Percentiles rank a stretch among this genome's conserved stretches.
Evolutionary conservation across 331 rosid species (phyloP).

Genomic region (Spiraea crenata): DNA sequence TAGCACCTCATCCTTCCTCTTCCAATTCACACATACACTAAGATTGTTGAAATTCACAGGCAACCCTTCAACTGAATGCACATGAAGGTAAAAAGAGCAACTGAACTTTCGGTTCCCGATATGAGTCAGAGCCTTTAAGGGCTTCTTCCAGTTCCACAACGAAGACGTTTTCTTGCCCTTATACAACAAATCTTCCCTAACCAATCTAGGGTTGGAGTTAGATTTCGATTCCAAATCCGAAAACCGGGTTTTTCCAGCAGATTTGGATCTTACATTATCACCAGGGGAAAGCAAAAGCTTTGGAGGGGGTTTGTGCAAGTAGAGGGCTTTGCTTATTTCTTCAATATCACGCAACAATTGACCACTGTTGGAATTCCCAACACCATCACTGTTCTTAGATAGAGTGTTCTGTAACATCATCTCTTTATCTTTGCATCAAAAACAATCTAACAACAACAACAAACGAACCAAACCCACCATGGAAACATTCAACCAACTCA

Average conservation of each 20-base stretch:
- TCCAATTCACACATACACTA: conserved; percentile 55
- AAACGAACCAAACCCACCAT: conserved; percentile 18
- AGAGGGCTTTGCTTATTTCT: conserved; percentile 78
- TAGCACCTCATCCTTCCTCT: conserved; percentile 53
- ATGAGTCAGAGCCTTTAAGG: conserved; percentile 64
- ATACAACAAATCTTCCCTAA: conserved; percentile 35
- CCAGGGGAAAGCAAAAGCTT: conserved; percentile 29
- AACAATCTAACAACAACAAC: conserved; percentile 24
- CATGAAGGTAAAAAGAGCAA: conserved; percentile 61
- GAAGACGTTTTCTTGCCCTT: conserved; percentile 49
- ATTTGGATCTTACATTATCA: conserved; percentile 35
- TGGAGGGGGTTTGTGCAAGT: conserved; percentile 42
- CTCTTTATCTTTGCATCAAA: conserved; percentile 19
- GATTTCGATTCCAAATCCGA: conserved; percentile 31
- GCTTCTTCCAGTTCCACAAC: conserved; percentile 79
- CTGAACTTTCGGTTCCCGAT: conserved; percentile 51
- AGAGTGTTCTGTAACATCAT: conserved; percentile 44
- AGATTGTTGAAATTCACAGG: conserved; percentile 48
- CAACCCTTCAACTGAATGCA: conserved; percentile 63
- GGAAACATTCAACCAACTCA: not conserved
- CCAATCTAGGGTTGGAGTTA: conserved; percentile 29
- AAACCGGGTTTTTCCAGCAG: conserved; percentile 36
- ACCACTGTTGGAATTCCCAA: conserved; percentile 37
- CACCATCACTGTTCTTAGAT: conserved; percentile 22
- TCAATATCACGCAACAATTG: conserved; percentile 62